Evolutionary conservation across 2,329 filamentous ascomycete species (phyloP), one percentile per base, ranked within the genome.

Genomic region (Talaromyces pinophilus): DNA sequence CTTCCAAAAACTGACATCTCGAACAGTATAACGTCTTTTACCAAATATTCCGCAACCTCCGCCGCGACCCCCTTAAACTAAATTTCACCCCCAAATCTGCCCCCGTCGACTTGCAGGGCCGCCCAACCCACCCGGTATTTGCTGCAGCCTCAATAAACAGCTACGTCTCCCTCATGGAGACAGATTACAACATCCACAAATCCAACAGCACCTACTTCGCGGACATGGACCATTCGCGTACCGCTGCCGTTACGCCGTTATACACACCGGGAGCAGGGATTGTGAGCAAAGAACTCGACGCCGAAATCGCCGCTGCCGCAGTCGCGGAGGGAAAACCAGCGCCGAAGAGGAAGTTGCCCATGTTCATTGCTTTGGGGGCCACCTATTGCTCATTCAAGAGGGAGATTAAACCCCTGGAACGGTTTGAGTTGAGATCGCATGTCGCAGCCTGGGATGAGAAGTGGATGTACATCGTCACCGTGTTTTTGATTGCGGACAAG

Each of bases 111-210:
- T 65, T 71, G 10, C 70, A 72, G 25, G 72, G 72, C 35, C 73
- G 71, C 28, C 74, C 72, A 5, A 76, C 88, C 1, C 83, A 87
- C 68, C 86, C 89, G 48, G 86, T 95, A 70, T 95, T 94, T 81
- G 86, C 88, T 59, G 89, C 91, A 59, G 80, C 90, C 62, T 87
- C 91, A 67, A 87, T 89, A 17, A 82, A 83, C 46, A 87, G 89
- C 6, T 87, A 88, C 73, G 86, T 90, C 15, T 86, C 91, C 0
- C 80, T 91, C 63, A 84, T 91, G 71, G 92, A 96, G 79, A 92
- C 89, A 72, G 93, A 97, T 80, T 92, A 93, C 82, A 94, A 95
- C 80, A 75, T 92, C 52, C 91, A 94, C 84, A 93, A 93, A 77
- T 89, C 88, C 68, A 92, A 93, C 81, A 88, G 86, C 71, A 96